phyloP scores from a whole-genome alignment of 2,329 filamentous ascomycete species.

The Penicillium crustosum region DNA sequence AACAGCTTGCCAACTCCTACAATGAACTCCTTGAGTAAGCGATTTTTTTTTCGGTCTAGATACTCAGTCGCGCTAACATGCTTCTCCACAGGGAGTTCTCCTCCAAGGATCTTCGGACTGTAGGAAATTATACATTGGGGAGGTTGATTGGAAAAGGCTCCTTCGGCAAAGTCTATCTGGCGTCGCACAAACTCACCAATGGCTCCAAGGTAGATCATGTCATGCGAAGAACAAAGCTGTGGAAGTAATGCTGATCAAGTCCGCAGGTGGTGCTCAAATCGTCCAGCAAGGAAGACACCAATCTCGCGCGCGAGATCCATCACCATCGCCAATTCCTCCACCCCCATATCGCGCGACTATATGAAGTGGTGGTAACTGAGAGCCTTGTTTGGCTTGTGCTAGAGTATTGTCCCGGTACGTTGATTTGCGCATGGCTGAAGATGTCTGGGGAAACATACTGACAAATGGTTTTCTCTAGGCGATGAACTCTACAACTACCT shows the following conservation, averaged over 20 bases:
- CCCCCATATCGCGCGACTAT: constrained; percentile 91
- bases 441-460: neutral
- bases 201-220: constrained; percentile 73
- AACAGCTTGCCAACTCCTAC: constrained; percentile 91
- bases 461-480: constrained; percentile 51
- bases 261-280: constrained; percentile 93
- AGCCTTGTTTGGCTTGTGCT: constrained; percentile 91
- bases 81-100: constrained; percentile 74
- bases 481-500: constrained; percentile 98
- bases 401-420: constrained; percentile 86
- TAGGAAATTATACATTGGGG: constrained; percentile 92
- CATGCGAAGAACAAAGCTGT: neutral
- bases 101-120: constrained; percentile 82
- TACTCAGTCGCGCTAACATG: constrained; percentile 12
- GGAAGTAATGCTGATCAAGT: constrained; percentile 9
- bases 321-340: constrained; percentile 98
- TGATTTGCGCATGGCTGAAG: neutral
- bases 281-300: constrained; percentile 91
- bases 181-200: constrained; percentile 95
- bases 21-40: constrained; percentile 90
- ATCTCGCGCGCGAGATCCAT: constrained; percentile 95
- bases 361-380: constrained; percentile 98
- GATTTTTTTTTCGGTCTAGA: constrained; percentile 5
- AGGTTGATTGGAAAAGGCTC: constrained; percentile 94
- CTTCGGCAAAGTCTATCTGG: constrained; percentile 97